Evolutionary conservation across 257 asterid species (phyloP), one percentile per base, ranked within the genome.

Genomic region (Lithospermum erythrorhizon): DNA sequence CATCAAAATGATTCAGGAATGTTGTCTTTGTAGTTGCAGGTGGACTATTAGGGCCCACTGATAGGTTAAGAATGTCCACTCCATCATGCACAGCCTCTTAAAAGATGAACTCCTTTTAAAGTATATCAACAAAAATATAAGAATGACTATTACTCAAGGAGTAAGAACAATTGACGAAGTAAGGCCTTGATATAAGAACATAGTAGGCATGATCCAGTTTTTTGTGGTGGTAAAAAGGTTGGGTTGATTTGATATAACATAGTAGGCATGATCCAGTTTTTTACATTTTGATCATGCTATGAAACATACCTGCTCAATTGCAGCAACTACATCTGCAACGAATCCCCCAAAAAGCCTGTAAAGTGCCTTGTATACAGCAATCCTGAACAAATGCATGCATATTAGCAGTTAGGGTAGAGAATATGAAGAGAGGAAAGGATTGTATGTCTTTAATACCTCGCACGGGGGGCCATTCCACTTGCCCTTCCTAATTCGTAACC

Each of bases 391-490:
- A 72, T 62, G 70, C 6, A 52, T 67, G 62, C 65, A 61, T 32
- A 57, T 63, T 58, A 53, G 67, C 58, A 11, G 57, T 59, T 62
- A 49, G 64, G 45, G 16, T 59, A 49, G 41, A 63, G 65, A 72
- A 6, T 35, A 19, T 54, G 64, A 51, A 53, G 56, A 21, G 45
- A 9, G 9, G 25, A 58, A 18, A 17, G n/a, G 22, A 55, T 67
- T 53, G 66, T 4, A 21, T 16, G 47, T 4, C 18, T 47, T 65
- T 6, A 70, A 69, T 66, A 84, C 99, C 99, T 86, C 27, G 99
- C 99, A 61, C 99, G 97, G 32, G 99, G 99, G 63, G 99, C 99
- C 99, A 93, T 93, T 68, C 99, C 99, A 81, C 99, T 93, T 53
- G 99, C 99, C 81, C 80, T 73, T 74, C 99, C 99, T 35, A 89